Conservation (phyloP, 78 protist species). For the Dictyostelium discoideum region dicty_2.7 NC_007091.3:4188501-4189000, state of each 20-base stretch:
- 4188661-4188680: not conserved
- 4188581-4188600: constrained; percentile 66
- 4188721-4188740: constrained; percentile 58
- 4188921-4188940: not conserved
- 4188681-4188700: not conserved
- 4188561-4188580: constrained; percentile 32
- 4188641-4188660: constrained; percentile 73
- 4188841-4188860: constrained; percentile 1
- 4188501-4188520: constrained; percentile 69
- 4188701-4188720: constrained; percentile 54
- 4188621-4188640: constrained; percentile 69
- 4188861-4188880: not conserved
- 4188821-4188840: constrained; percentile 49
- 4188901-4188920: not conserved
- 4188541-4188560: constrained; percentile 13
- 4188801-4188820: constrained; percentile 77
- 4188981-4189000: not conserved
- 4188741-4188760: constrained; percentile 67
- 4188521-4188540: constrained; percentile 44
- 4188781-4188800: constrained; percentile 8
- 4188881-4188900: not conserved
- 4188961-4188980: constrained; percentile 31
- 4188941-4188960: constrained; percentile 5
- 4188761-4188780: constrained; percentile 69
- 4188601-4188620: constrained; percentile 73